phyloP scores from a whole-genome alignment of 2,329 filamentous ascomycete species.

The Aureobasidium zeae region DNA sequence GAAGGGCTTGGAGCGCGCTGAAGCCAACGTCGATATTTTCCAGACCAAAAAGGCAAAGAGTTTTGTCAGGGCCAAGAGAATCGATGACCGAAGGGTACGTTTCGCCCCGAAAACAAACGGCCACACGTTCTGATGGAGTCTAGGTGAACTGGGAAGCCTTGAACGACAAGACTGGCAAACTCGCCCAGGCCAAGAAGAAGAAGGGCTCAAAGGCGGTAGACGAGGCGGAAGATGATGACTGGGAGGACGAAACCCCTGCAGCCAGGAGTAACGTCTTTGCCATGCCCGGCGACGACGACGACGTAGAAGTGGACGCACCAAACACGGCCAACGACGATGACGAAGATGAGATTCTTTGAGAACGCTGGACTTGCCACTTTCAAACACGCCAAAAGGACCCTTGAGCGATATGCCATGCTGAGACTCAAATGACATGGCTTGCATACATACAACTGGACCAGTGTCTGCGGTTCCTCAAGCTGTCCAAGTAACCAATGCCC shows the following conservation, averaged over 20 bases:
- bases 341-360: conserved; percentile 16
- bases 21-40: conserved; percentile 44
- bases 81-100: conserved; percentile 38
- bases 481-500: too few species aligned
- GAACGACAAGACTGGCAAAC: conserved; percentile 22
- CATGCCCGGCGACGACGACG: conserved; percentile 10
- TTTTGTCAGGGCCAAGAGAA: conserved; percentile 37
- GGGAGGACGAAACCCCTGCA: conserved; percentile 2
- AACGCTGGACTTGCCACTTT: background rate
- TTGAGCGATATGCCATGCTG: too few species aligned
- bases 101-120: too few species aligned
- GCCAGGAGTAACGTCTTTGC: conserved; percentile 21
- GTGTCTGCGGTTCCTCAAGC: too few species aligned
- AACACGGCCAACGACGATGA: conserved; percentile 8
- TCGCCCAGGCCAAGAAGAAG: background rate
- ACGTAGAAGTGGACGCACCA: background rate
- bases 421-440: too few species aligned
- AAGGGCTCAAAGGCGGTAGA: conserved; percentile 7
- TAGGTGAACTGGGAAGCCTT: conserved; percentile 27
- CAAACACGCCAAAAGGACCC: too few species aligned
- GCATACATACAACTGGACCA: too few species aligned
- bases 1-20: conserved; percentile 47
- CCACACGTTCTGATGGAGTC: background rate
- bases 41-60: conserved; percentile 49
- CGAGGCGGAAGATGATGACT: conserved; percentile 5